Percentiles rank a stretch among this genome's conserved stretches.
These are phyloP conservation scores for Wickerhamiella kazuoi DNA, from an alignment of 805 yeast genomes.

Conservation along the genomic window DNA sequence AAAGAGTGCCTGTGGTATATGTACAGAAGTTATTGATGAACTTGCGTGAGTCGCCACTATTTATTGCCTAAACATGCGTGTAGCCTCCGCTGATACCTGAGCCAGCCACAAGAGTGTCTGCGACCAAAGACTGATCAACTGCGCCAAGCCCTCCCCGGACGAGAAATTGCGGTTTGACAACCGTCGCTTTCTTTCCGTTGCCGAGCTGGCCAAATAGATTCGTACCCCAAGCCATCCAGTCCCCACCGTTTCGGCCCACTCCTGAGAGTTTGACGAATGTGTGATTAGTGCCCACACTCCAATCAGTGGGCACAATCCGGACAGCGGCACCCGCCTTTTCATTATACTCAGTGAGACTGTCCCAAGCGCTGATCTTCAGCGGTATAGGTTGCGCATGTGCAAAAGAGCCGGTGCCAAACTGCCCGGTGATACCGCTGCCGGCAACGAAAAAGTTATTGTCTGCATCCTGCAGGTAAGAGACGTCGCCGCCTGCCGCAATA, in stretches of 20 bases:
- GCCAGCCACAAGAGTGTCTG: conserved; percentile 12
- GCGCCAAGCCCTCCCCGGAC: conserved; percentile 1
- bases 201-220: conserved; percentile 75
- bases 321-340: conserved; percentile 28
- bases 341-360: conserved; percentile 35
- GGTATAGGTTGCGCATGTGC: conserved; percentile 61
- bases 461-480: conserved; percentile 31
- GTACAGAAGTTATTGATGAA: too few species aligned
- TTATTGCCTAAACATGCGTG: conserved; percentile 1
- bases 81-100: conserved; percentile 11
- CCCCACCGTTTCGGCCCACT: conserved; percentile 33
- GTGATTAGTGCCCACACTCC: conserved; percentile 54
- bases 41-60: not conserved
- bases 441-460: conserved; percentile 32
- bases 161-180: conserved; percentile 15
- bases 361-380: conserved; percentile 32
- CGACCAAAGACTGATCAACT: conserved; percentile 3
- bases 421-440: conserved; percentile 78
- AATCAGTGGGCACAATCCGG: conserved; percentile 30
- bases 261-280: conserved; percentile 36
- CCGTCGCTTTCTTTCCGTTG: conserved; percentile 52
- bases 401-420: conserved; percentile 62
- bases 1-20: too few species aligned
- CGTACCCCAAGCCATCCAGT: conserved; percentile 59
- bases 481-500: conserved; percentile 54